These are phyloP conservation scores for Scutellaria barbata DNA, from an alignment of 257 asterid genomes.

Conservation along the genomic window DNA sequence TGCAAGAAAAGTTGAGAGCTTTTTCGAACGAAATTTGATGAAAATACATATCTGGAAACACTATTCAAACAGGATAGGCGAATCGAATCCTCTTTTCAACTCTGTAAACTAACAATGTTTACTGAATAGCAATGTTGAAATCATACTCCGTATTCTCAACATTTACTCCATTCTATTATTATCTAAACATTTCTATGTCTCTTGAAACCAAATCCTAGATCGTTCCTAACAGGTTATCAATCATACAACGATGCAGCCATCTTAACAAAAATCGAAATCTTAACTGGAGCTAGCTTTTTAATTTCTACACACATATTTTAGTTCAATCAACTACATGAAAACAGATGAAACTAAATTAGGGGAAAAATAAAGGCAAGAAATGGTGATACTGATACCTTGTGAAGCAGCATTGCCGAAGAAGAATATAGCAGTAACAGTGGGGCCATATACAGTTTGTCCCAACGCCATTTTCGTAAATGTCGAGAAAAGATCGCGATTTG, in stretches of 20 bases:
- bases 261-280: not conserved
- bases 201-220: not conserved
- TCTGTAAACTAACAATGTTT: not conserved
- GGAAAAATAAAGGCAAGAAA: not conserved
- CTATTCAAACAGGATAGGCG: too few relatives aligned
- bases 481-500: slow-evolving; percentile 66
- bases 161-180: not conserved
- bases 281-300: too few relatives aligned
- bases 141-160: not conserved
- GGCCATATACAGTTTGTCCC: slow-evolving; percentile 85
- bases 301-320: not conserved
- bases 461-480: slow-evolving; percentile 68
- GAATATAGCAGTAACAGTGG: slow-evolving; percentile 61
- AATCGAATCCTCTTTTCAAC: not conserved
- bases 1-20: too few relatives aligned
- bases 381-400: slow-evolving; percentile 68
- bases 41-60: too few relatives aligned
- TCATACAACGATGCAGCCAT: not conserved
- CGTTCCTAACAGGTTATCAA: not conserved
- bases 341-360: not conserved
- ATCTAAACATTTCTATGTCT: too few relatives aligned
- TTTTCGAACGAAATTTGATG: not conserved
- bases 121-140: not conserved
- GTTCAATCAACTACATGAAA: not conserved
- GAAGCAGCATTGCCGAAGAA: slow-evolving; percentile 78